Evolutionary conservation across 768 basidiomycete species (phyloP).

Genomic region (Auriscalpium orientale): DNA sequence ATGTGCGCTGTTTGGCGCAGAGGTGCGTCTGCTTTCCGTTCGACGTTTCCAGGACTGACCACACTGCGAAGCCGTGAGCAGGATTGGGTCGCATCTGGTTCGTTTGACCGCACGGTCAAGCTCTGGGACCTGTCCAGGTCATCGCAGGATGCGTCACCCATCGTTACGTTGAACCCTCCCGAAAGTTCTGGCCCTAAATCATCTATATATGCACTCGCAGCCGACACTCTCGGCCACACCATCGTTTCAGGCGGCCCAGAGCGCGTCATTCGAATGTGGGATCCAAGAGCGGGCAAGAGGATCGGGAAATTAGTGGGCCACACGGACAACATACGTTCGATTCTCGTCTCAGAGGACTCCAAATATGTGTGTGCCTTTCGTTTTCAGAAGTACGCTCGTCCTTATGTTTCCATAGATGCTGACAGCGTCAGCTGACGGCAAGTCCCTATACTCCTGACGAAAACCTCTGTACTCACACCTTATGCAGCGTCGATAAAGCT

Average conservation of each 20-base stretch:
- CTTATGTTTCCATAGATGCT: slow-evolving; percentile 43
- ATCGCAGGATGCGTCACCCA: slow-evolving; percentile 33
- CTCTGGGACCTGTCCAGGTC: slow-evolving; percentile 72
- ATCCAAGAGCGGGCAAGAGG: slow-evolving; percentile 78
- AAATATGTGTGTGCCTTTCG: slow-evolving; percentile 59
- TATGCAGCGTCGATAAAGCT: slow-evolving; percentile 71
- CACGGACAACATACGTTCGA: slow-evolving; percentile 92
- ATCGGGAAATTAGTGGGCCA: slow-evolving; percentile 88
- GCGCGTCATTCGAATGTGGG: slow-evolving; percentile 86
- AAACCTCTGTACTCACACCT: slow-evolving; percentile 11
- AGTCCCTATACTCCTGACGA: slow-evolving; percentile 4
- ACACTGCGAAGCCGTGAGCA: slow-evolving; percentile 51
- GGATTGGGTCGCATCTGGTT: slow-evolving; percentile 87
- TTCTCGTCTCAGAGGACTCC: slow-evolving; percentile 84
- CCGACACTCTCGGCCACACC: slow-evolving; percentile 70
- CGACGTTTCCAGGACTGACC: not conserved
- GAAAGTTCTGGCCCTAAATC: slow-evolving; percentile 61
- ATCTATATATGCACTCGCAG: slow-evolving; percentile 71
- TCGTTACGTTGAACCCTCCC: slow-evolving; percentile 60
- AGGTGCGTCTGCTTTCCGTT: slow-evolving; percentile 37
- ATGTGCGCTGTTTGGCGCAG: slow-evolving; percentile 72
- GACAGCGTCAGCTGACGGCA: slow-evolving; percentile 75
- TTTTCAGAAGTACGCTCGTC: slow-evolving; percentile 6
- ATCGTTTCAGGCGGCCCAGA: slow-evolving; percentile 91
- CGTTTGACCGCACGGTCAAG: slow-evolving; percentile 90